Base-by-base conservation (phyloP, 1,284 basidiomycete genomes). In the Tilletia setariae region DNA sequence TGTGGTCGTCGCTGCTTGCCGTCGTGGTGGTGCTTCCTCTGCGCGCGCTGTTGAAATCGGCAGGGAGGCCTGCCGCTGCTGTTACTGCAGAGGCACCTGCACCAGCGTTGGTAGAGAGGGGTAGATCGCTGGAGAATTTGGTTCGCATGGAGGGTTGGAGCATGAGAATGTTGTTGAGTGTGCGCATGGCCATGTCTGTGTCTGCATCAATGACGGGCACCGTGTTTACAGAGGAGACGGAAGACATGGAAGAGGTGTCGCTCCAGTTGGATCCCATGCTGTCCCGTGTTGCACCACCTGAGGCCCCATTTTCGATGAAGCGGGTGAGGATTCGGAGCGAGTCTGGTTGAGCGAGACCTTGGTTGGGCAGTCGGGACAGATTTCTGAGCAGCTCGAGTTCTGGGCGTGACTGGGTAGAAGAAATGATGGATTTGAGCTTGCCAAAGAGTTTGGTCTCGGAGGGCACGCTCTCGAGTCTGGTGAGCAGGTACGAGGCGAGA, bases 141-240 rank as follows among this genome's bases (percentile, higher is more conserved):
- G 70, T 43, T 2, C 72, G 74, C 28, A 72, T 68, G 2, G 56
- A 16, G 28, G 56, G 56, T 15, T 79, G 72, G 42, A 78, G 73
- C 62, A 72, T 77, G 40, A 79, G 71, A 1, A 71, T 74, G 63
- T 79, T 79, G 70, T 79, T 79, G 68, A 79, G 73, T 42, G 72
- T 74, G 59, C 78, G 75, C 47, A 79, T 53, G 16, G 75, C 75
- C 66, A 74, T 69, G 32, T 79, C 78, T 9, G 75, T 30, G 56
- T 61, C 56, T 19, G 23, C 25, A 30, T 61, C 56, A 23, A 53
- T 35, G 35, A 40, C 35, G 35, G 35, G 35, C 43, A 21, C 30
- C 19, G 42, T 28, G 30, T 25, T 49, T 19, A 64, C 15, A 40
- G 63, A 40, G 56, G 19, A 35, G 32, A 35, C 19, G 16, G 16